These are phyloP conservation scores for Auriscalpium microsporum DNA, from an alignment of 768 basidiomycete genomes.

Conservation along the genomic window DNA sequence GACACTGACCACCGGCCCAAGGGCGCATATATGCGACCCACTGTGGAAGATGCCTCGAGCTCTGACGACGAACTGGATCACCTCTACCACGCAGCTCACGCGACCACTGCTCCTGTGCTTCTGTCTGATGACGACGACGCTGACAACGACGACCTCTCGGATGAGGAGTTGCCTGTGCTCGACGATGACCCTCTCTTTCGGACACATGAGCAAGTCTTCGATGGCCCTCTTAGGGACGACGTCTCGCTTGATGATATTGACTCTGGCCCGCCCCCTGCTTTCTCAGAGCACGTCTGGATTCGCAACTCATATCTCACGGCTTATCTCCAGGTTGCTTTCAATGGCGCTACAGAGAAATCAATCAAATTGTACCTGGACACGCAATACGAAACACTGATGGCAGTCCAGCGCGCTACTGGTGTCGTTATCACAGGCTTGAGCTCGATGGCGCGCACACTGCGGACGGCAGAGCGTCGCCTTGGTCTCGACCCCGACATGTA, in stretches of 20 bases:
- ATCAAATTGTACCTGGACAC: not conserved
- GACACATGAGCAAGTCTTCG: not conserved
- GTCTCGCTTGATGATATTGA: not conserved
- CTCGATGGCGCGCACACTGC: slow-evolving; percentile 15
- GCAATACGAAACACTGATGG: not conserved
- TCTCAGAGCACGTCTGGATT: not conserved
- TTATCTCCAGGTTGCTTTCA: not conserved
- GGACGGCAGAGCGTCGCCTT: slow-evolving; percentile 17
- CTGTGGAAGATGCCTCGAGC: not conserved
- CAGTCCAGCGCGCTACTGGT: not conserved
- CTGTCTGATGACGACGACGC: not conserved
- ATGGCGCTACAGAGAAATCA: not conserved
- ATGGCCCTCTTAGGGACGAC: not conserved
- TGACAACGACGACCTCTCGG: not conserved
- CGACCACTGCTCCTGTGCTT: not conserved
- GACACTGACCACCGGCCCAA: not conserved
- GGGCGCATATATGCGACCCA: not conserved
- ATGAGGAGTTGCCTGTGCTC: not conserved
- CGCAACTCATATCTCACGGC: not conserved
- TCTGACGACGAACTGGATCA: not conserved
- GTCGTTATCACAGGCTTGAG: slow-evolving; percentile 7
- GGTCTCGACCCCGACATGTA: slow-evolving; percentile 13
- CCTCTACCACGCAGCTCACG: not conserved
- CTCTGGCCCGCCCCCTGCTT: not conserved
- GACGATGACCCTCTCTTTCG: not conserved